A percentile compares a stretch with the other conserved stretches of the same genome.
Conservation (phyloP, 192 early-diverging fungal species). For the Rhizophagus clarus region DNA sequence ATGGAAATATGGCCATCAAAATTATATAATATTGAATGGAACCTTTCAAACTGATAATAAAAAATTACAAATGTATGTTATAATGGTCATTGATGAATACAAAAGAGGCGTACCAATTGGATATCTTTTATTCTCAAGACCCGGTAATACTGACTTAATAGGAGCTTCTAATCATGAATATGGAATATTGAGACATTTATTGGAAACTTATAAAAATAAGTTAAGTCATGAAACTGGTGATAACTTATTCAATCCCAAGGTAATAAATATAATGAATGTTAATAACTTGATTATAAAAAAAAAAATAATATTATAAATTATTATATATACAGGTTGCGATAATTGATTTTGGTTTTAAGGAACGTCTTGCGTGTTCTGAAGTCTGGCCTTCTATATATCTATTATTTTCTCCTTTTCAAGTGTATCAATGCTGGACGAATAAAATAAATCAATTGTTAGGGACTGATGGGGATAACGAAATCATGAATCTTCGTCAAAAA, state of each 20-base stretch:
- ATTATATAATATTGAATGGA: background rate
- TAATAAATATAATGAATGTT: background rate
- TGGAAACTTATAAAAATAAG: background rate
- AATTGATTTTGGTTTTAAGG: background rate
- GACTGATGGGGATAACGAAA: background rate
- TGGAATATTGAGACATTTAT: background rate
- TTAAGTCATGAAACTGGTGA: background rate
- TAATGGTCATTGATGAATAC: conserved; percentile 2
- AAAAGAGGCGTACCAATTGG: conserved; percentile 2
- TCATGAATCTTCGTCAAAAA: background rate
- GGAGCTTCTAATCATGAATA: background rate
- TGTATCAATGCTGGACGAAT: background rate
- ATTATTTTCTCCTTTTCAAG: background rate
- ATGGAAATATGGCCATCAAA: conserved; percentile 2
- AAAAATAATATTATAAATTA: background rate
- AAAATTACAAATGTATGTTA: background rate
- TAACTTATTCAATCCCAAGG: background rate
- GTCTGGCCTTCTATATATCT: background rate
- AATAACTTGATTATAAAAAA: background rate
- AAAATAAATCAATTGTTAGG: conserved; percentile 8
- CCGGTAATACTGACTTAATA: background rate
- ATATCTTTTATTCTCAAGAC: conserved; percentile 1
- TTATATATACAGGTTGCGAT: background rate
- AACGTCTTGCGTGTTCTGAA: background rate
- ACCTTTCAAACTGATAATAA: background rate